These are phyloP conservation scores for Sergeia podlipaevii DNA, from an alignment of 208 protist species.

Conservation along the genomic window DNA sequence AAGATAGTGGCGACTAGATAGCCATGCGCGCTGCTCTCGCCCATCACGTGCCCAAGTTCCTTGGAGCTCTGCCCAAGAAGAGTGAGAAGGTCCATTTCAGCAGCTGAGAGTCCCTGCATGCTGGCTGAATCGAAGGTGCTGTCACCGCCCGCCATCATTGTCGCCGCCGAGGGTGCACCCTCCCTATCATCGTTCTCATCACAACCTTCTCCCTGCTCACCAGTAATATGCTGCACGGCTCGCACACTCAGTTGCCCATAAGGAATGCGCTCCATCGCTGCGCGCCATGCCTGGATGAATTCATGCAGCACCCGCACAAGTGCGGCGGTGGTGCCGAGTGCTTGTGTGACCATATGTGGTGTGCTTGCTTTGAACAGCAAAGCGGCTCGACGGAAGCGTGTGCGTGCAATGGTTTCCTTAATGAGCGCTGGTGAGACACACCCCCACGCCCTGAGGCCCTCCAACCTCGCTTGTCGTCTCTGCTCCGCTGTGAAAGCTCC, in stretches of 20 bases:
- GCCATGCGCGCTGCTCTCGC: conserved; percentile 34
- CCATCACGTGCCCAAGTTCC: conserved; percentile 34
- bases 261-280: conserved; percentile 7
- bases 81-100: conserved; percentile 5
- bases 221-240: not conserved
- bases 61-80: conserved; percentile 25
- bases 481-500: not conserved
- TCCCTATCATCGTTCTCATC: conserved; percentile 6
- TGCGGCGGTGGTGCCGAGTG: conserved; percentile 37
- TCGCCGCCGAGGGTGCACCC: no score
- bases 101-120: no score
- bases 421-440: conserved; percentile 33
- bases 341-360: conserved; percentile 57
- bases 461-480: not conserved
- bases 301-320: conserved; percentile 15
- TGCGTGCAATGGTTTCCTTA: conserved; percentile 44
- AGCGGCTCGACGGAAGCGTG: conserved; percentile 56
- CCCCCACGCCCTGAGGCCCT: conserved; percentile 18
- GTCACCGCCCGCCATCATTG: no score
- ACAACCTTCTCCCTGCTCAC: not conserved
- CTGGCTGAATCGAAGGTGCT: no score
- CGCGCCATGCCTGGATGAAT: conserved; percentile 24
- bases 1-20: conserved; percentile 46
- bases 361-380: conserved; percentile 65
- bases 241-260: not conserved